Conservation (phyloP, 192 early-diverging fungal species). For the Entophlyctis luteolus region DNA sequence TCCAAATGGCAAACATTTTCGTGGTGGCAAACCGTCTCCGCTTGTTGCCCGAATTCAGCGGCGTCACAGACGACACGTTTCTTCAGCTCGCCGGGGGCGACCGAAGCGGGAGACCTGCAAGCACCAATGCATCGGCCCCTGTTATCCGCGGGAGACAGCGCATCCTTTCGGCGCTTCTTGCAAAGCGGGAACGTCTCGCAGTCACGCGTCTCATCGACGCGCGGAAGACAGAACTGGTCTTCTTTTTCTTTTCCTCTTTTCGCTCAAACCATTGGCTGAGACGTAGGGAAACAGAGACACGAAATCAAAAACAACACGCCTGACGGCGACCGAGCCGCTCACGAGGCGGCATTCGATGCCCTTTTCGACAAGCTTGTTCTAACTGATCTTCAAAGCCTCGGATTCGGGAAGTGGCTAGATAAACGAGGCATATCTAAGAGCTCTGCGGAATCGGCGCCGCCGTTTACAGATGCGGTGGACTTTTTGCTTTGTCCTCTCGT, state of each 20-base stretch:
- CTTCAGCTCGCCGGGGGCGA: neutral
- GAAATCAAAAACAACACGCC: neutral
- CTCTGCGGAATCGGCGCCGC: neutral
- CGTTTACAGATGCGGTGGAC: constrained; percentile 1
- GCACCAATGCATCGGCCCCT: neutral
- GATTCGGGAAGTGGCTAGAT: neutral
- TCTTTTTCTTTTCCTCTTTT: neutral
- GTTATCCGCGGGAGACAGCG: neutral
- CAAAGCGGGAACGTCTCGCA: neutral
- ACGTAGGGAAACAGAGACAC: neutral
- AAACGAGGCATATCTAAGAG: neutral
- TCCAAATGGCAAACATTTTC: neutral
- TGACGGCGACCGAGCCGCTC: neutral
- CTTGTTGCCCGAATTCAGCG: neutral
- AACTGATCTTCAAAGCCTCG: neutral
- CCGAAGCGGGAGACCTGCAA: neutral
- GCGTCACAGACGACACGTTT: constrained; percentile 8
- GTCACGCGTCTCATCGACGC: constrained; percentile 1
- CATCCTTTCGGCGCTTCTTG: constrained; percentile 1
- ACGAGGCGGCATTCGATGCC: neutral
- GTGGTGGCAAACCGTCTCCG: neutral
- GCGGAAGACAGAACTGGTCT: constrained; percentile 3
- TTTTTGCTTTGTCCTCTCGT: neutral
- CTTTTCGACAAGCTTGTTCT: neutral
- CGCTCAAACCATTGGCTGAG: neutral